These are phyloP conservation scores for Fragosphaeria purpurea DNA, from an alignment of 2,329 filamentous ascomycete species.

Conservation along the genomic window DNA sequence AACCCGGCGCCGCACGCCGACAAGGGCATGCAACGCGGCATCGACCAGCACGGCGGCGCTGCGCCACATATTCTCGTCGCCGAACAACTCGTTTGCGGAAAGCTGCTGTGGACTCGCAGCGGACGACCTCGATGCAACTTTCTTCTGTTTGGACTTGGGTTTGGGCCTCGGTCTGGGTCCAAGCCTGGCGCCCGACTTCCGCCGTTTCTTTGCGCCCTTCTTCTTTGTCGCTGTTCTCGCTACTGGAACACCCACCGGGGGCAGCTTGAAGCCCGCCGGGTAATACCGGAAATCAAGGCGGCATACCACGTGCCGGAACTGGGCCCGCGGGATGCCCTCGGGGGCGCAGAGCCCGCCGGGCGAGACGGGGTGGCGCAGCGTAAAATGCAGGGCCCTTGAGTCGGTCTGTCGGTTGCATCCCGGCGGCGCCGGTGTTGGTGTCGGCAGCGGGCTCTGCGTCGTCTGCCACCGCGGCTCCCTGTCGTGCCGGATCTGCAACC, in stretches of 20 bases:
- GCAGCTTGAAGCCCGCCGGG: background rate
- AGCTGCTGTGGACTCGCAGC: too few species aligned
- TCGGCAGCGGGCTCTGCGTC: too few species aligned
- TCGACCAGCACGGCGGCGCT: conserved; percentile 2
- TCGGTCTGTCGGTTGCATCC: too few species aligned
- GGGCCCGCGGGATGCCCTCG: conserved; percentile 8
- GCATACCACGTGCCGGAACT: conserved; percentile 9
- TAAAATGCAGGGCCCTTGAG: background rate
- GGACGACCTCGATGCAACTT: too few species aligned
- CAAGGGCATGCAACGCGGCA: conserved; percentile 4
- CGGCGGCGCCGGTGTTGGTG: too few species aligned
- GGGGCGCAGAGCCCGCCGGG: conserved; percentile 9
- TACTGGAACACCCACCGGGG: too few species aligned
- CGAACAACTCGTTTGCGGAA: background rate
- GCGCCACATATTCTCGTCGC: background rate
- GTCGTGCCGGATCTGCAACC: background rate
- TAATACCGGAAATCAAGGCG: conserved; percentile 4
- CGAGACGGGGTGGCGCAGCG: conserved; percentile 6
- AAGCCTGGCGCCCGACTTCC: too few species aligned
- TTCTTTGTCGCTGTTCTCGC: too few species aligned
- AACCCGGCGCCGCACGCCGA: conserved; percentile 6
- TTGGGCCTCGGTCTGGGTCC: too few species aligned
- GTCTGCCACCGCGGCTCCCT: background rate
- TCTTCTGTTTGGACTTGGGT: too few species aligned
- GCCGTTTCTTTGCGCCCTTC: too few species aligned